phyloP scores from a whole-genome alignment of 257 asterid genomes.

The Plantago ovata region DNA sequence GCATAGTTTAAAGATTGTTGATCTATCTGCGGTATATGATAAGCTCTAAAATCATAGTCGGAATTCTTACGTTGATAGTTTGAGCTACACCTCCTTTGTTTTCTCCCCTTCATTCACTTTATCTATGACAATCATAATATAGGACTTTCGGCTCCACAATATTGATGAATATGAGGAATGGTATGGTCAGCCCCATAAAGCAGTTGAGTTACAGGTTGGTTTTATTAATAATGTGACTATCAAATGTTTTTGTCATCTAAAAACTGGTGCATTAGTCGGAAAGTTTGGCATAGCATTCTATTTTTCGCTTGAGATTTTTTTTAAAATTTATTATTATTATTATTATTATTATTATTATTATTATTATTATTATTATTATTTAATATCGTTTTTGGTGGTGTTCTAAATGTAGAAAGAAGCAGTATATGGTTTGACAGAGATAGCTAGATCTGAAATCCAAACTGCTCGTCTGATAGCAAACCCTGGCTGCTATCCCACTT shows the following conservation, averaged over 20 bases:
- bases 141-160: slow-evolving; percentile 89
- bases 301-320: neutral
- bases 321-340: too few species aligned
- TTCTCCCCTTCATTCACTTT: neutral
- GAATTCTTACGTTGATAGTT: neutral
- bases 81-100: neutral
- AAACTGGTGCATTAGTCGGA: too few species aligned
- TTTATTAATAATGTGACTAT: neutral
- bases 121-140: slow-evolving; percentile 24
- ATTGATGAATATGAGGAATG: slow-evolving; percentile 79
- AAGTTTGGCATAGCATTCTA: neutral
- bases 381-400: slow-evolving; percentile 13
- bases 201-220: slow-evolving; percentile 74
- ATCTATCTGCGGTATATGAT: slow-evolving; percentile 86
- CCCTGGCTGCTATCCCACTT: slow-evolving; percentile 97
- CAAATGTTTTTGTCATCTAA: neutral
- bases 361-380: too few species aligned
- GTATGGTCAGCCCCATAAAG: slow-evolving; percentile 93
- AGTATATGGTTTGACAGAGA: slow-evolving; percentile 87
- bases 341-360: too few species aligned
- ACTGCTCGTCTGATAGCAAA: slow-evolving; percentile 85
- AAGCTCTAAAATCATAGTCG: neutral
- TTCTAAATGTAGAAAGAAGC: slow-evolving; percentile 70
- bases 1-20: slow-evolving; percentile 70
- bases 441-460: slow-evolving; percentile 58